Evolutionary conservation across 192 early-diverging fungal genomes (phyloP).

Genomic region (Phlyctochytrium bullatum): DNA sequence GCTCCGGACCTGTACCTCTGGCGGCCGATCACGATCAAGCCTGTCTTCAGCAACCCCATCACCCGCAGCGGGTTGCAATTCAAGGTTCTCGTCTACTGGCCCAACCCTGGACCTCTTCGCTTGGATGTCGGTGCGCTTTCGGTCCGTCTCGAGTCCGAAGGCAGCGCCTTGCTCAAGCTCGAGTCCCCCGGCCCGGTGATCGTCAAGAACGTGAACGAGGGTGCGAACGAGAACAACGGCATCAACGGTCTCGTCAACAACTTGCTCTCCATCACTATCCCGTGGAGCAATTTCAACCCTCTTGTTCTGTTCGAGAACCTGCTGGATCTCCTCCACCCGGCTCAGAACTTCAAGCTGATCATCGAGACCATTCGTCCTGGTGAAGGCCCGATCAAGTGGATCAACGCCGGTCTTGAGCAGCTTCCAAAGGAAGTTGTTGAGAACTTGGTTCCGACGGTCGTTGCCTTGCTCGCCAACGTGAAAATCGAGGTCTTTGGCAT

Average conservation of each 20-base stretch:
- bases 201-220: conserved; percentile 5
- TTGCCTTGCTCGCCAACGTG: not conserved
- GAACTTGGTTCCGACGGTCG: not conserved
- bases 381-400: not conserved
- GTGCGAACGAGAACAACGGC: not conserved
- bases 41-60: not conserved
- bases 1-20: conserved; percentile 14
- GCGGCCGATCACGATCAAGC: not conserved
- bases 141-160: not conserved
- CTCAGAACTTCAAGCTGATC: conserved; percentile 3
- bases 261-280: conserved; percentile 3
- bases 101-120: conserved; percentile 7
- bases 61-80: not conserved
- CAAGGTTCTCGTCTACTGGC: not conserved
- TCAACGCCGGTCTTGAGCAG: conserved; percentile 3
- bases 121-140: conserved; percentile 1
- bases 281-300: conserved; percentile 9
- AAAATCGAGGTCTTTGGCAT: conserved; percentile 4
- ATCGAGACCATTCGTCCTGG: conserved; percentile 6
- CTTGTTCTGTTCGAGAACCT: not conserved
- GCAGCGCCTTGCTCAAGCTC: not conserved
- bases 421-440: not conserved
- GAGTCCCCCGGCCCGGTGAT: conserved; percentile 9
- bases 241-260: conserved; percentile 8
- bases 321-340: conserved; percentile 6